Base-by-base conservation (phyloP, 148 eudicot genomes). In the Polygonum aviculare region DNA sequence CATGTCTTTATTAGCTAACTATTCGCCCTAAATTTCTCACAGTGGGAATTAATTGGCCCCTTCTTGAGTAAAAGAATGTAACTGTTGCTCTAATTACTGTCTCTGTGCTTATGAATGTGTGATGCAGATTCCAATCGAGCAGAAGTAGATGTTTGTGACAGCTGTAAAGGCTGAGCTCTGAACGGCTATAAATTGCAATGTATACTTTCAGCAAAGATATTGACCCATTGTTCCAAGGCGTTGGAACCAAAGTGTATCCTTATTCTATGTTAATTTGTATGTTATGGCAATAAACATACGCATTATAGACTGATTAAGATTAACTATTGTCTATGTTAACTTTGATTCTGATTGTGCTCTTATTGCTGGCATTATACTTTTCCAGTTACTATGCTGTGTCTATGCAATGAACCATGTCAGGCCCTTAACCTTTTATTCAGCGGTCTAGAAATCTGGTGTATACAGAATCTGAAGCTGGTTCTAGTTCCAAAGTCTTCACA, bases 401-500 rank as follows among this genome's bases (percentile, higher is more conserved):
- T 77, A 41, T 10, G 26, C 59, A 18, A 2, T n/a, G 22, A 63
- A 45, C 26, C 40, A 54, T 72, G 44, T 60, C 15, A 63, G 81
- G 44, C 63, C 80, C 84, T 83, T 85, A 76, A 81, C 82, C 57
- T 52, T 36, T 39, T 73, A 22, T 76, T 72, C 54, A 89, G 96
- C 50, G 93, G 91, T 45, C 78, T 86, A 49, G 91, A 87, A 81
- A 81, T 91, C 55, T 91, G 96, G 96, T 83, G 89, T 74, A 75
- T 85, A 54, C 88, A 87, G 78, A 86, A 86, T 77, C 84, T 83
- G 35, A 76, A 60, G 48, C 84, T 88, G 77, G 93, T 89, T 62
- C 80, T 82, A 22, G 81, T 91, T 39, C 90, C 88, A 77, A 82
- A 82, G 78, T 82, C 91, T 80, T 86, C 87, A 47, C 79, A 83